Base-by-base conservation (phyloP, 345 rosid species). In the Aurinia saxatilis region DNA sequence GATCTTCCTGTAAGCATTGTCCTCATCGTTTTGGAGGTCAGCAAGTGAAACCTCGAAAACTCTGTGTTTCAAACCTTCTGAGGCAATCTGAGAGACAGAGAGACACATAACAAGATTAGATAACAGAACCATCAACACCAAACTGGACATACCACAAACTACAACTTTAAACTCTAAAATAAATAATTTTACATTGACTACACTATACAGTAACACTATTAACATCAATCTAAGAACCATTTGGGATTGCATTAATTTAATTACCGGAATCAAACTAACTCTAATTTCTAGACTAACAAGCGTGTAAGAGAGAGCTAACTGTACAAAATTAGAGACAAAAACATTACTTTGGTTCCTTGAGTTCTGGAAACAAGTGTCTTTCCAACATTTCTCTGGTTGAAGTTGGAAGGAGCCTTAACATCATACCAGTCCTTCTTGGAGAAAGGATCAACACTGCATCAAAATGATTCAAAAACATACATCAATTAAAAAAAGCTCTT, bases 361-460 rank as follows among this genome's bases (percentile, higher is more conserved):
- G 97, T 93, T 63, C 96, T 84, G 61, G 88, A 76, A 33, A 93
- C 96, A 39, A 90, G 91, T 6, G 97, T 93, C 66, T 87, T 93
- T 33, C 97, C 99, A 0, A 93, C 95, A 63, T 84, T 85, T 70
- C 78, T 85, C 2, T 57, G 42, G 3, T 30, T 61, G 69, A 93
- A 93, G 50, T 70, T 71, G 0, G 97, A 84, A 6, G 99, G 99
- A 50, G 99, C 97, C 79, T 93, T 93, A 60, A 90, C 80, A 51
- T 90, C 95, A 50, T 93, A 87, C 99, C 99, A 93, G 55, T 93
- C 99, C 81, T 93, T 93, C 95, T 90, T 87, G 10, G 99, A 65
- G 66, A 85, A 93, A 0, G 97, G 99, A 83, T 93, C 95, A 38
- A 83, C 84, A 19, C 97, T 93, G 55, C 29, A 49, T 3, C 55